Percentiles rank a stretch among this genome's conserved stretches.
Evolutionary conservation across 441 rosid species (phyloP).

Genomic region (Isatis lusitanica): DNA sequence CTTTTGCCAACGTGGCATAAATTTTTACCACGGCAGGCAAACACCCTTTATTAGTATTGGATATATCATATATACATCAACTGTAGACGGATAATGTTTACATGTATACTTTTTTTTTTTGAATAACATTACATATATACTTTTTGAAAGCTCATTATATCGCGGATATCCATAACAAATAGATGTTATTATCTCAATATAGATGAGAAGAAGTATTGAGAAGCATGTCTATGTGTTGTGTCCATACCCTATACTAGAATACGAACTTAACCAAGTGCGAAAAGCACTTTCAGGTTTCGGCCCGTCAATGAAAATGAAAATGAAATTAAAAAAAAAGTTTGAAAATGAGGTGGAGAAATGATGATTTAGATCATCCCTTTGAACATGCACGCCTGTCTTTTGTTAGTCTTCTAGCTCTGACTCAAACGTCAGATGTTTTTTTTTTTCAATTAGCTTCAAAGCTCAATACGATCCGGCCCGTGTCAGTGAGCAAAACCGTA

Average conservation of each 20-base stretch:
- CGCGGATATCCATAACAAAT: too few species aligned
- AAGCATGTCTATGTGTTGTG: slow-evolving; percentile 7
- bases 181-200: too few species aligned
- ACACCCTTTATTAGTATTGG: not conserved
- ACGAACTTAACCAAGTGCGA: slow-evolving; percentile 7
- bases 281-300: slow-evolving; percentile 20
- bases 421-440: not conserved
- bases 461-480: not conserved
- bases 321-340: too few species aligned
- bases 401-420: not conserved
- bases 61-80: too few species aligned
- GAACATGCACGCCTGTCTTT: slow-evolving; percentile 27
- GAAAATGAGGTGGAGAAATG: slow-evolving; percentile 5
- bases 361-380: slow-evolving; percentile 11
- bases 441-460: not conserved
- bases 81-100: too few species aligned
- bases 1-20: not conserved
- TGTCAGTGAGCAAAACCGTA: not conserved
- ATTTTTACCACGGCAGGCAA: not conserved
- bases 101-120: too few species aligned
- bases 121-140: too few species aligned
- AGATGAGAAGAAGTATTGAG: not conserved
- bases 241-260: not conserved
- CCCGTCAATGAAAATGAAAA: too few species aligned
- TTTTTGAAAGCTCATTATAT: too few species aligned